phyloP scores from a whole-genome alignment of 225 moss, liverwort and hornwort species.

The Polytrichum commune region DNA sequence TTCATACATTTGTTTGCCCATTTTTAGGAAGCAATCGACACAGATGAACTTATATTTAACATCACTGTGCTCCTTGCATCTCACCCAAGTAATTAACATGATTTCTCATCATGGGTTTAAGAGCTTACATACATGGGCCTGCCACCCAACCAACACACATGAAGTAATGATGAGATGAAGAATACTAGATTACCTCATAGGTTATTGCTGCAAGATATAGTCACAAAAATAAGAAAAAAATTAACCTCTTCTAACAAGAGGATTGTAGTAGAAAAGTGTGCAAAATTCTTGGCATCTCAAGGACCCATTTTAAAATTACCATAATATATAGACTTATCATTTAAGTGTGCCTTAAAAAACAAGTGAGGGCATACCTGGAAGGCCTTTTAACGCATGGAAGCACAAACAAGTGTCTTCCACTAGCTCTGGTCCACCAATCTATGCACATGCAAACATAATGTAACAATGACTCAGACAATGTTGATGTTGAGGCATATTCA shows the following conservation, averaged over 20 bases:
- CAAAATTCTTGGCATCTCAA: no score
- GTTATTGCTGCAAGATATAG: no score
- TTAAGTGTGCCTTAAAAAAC: not conserved
- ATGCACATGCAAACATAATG: conserved; percentile 9
- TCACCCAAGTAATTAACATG: conserved; percentile 13
- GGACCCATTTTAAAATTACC: no score
- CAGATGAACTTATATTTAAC: conserved; percentile 9
- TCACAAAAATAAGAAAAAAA: no score
- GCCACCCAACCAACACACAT: conserved; percentile 25
- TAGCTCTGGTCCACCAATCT: conserved; percentile 94
- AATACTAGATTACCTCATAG: no score
- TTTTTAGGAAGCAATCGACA: not conserved
- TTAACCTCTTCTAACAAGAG: no score
- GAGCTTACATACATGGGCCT: conserved; percentile 96
- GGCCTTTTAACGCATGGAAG: conserved; percentile 92
- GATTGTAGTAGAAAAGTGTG: no score
- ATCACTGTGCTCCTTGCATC: conserved; percentile 16
- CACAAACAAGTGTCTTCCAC: conserved; percentile 99
- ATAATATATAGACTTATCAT: no score
- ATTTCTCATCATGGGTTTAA: conserved; percentile 29
- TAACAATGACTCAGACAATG: not conserved
- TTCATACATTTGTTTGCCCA: no score
- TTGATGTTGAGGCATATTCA: not conserved
- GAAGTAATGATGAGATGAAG: no score
- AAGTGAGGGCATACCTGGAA: conserved; percentile 56